These are phyloP conservation scores for Populus simonii DNA, from an alignment of 345 rosid species.

Conservation along the genomic window DNA sequence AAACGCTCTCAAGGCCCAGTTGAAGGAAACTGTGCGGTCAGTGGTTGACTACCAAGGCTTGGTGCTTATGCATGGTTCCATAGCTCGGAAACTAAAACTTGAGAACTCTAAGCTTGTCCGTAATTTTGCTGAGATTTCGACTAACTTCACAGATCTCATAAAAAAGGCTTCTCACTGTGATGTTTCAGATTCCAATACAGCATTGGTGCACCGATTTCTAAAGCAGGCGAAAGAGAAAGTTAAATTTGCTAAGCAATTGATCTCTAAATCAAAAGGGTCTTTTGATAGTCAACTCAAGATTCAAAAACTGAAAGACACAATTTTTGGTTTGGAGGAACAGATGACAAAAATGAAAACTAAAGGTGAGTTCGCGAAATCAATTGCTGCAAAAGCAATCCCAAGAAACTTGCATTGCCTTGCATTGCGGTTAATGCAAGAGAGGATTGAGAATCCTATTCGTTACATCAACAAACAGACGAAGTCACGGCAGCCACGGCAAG, in stretches of 20 bases:
- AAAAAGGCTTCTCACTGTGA: not conserved
- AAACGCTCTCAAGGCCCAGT: not conserved
- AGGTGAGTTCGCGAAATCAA: not conserved
- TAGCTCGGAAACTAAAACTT: not conserved
- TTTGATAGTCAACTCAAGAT: not conserved
- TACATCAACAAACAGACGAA: not conserved
- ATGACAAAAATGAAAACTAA: not conserved
- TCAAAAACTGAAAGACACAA: slow-evolving; percentile 1
- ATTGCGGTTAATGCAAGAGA: slow-evolving; percentile 1
- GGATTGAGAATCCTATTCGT: not conserved
- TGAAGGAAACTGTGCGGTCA: not conserved
- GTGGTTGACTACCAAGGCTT: too few species aligned
- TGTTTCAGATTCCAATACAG: not conserved
- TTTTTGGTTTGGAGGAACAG: not conserved
- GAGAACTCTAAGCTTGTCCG: not conserved
- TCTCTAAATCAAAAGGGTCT: not conserved
- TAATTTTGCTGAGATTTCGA: not conserved
- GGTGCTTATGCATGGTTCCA: not conserved
- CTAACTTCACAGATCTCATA: not conserved
- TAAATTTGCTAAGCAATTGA: not conserved
- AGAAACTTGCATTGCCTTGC: slow-evolving; percentile 2
- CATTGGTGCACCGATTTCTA: not conserved
- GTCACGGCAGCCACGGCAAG: not conserved
- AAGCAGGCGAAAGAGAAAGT: not conserved
- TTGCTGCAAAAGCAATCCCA: not conserved